Evolutionary conservation across 2,329 filamentous ascomycete species (phyloP), one percentile per base, ranked within the genome.

Genomic region (Penicillium sp.): DNA sequence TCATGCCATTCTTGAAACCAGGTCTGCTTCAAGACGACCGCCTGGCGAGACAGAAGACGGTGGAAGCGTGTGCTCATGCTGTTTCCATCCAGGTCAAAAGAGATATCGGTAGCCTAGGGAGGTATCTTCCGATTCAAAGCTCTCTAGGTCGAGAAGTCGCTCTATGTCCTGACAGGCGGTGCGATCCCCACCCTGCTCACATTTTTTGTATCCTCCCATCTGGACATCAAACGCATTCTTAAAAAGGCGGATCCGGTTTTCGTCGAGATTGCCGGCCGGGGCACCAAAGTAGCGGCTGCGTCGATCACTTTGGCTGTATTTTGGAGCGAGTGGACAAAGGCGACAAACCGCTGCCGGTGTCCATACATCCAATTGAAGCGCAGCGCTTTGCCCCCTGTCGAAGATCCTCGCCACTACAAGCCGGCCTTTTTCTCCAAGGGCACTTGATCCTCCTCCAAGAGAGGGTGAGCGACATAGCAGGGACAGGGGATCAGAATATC

Each of bases 1-100:
- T 56, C 53, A 38, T 58, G 53, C 55, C 53, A 56, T 30, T 58
- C 55, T n/a, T 48, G 43, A 4, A 55, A 42, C 5, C 50, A 32
- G 0, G 53, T 55, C 25, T 54, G 53, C 31, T 56, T 57, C 7
- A 58, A 36, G 1, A 48, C 45, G 3, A 40, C 32, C 3, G 53
- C 50, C 28, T 39, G 47, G 7, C 48, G 53, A 6, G 46, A 46
- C 7, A 57, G 37, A 2, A 57, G 36, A 3, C 43, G 51, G 36
- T 56, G 53, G 25, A 47, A 58, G 9, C 53, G 47, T 7, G 47
- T 46, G 19, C 53, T 58, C 20, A 56, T 53, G 4, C 50, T 44
- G 32, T 57, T 57, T 9, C 55, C 51, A 16, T 57, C 54, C 6
- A 51, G 35, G 19, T 58, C 51, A 25, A 52, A 52, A 14, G n/a